Evolutionary conservation across 2,329 filamentous ascomycete species (phyloP).

Genomic region (Nectriaceae sp.): DNA sequence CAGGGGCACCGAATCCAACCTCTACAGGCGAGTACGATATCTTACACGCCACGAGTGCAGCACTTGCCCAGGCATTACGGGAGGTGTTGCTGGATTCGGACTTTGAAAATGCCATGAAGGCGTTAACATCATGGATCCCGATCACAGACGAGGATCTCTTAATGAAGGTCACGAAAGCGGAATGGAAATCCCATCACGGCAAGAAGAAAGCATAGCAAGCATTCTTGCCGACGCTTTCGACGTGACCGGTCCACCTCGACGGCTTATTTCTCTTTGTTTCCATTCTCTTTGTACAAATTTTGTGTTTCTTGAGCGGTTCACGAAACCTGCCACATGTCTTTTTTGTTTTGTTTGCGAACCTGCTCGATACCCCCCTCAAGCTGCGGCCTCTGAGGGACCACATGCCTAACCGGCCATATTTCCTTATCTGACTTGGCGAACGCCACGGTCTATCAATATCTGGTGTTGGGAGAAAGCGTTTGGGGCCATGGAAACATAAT

Average conservation of each 20-base stretch:
- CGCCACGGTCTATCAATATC: constrained; percentile 12
- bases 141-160: constrained; percentile 92
- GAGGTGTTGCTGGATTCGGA: constrained; percentile 90
- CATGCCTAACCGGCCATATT: constrained; percentile 24
- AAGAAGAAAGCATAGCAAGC: constrained; percentile 44
- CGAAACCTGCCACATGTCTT: constrained; percentile 19
- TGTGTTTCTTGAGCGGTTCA: constrained; percentile 22
- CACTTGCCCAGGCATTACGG: constrained; percentile 85
- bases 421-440: constrained; percentile 21
- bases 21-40: constrained; percentile 68
- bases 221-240: constrained; percentile 24
- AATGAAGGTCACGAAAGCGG: constrained; percentile 85
- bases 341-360: constrained; percentile 21
- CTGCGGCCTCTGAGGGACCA: constrained; percentile 24
- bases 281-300: constrained; percentile 20
- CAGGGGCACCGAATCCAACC: constrained; percentile 19
- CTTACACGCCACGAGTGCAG: constrained; percentile 85
- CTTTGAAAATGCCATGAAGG: constrained; percentile 98
- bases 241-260: constrained; percentile 4
- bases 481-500: constrained; percentile 31
- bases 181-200: constrained; percentile 71
- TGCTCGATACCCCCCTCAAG: constrained; percentile 29
- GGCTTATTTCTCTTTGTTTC: constrained; percentile 14
- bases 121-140: constrained; percentile 89
- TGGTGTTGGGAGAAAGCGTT: constrained; percentile 11